Base-by-base conservation (phyloP, 768 basidiomycete genomes). In the Pleurotus salmoneostramineus region DNA sequence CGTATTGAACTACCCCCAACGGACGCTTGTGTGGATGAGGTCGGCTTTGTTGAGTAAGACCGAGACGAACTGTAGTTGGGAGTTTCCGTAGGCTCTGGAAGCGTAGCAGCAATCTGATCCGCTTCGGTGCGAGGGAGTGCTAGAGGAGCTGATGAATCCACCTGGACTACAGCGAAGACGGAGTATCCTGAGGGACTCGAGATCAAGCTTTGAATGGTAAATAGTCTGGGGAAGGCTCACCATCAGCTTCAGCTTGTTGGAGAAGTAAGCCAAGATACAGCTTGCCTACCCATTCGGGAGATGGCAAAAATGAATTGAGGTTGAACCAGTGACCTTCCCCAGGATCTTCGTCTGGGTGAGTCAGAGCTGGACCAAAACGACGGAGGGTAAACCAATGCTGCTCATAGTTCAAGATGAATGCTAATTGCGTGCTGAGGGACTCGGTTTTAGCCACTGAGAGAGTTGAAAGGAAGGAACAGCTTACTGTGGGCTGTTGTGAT, bases 381-480 rank as follows among this genome's bases (percentile, higher is more conserved):
- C 92, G 85, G 34, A 93, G 76, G 6, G 93, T 88, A 66, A 91
- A 91, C 95, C 95, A 97, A 65, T 96, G 95, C 55, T 91, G 86
- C 48, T 88, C 77, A 46, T 88, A 80, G 67, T 97, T 93, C 35
- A 97, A 80, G 57, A 97, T 87, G 67, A 95, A 97, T 2, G 85
- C 95, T 34, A 89, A 80, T 68, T 96, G 92, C 5, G 81, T 77
- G 65, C 94, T 95, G 58, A 17, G 43, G 7, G 56, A n/a, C n/a
- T n/a, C n/a, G n/a, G n/a, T n/a, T n/a, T 10, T 45, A 27, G 15
- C 34, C 4, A 27, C n/a, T 55, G 8, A 27, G 21, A 33, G 3
- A 17, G 35, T n/a, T n/a, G 6, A 3, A 8, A 5, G 52, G 42
- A 27, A 14, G 32, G 56, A 10, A 10, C 27, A 60, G 40, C 77